Base-by-base conservation (phyloP, 345 rosid genomes). In the Clarkia xantiana region DNA sequence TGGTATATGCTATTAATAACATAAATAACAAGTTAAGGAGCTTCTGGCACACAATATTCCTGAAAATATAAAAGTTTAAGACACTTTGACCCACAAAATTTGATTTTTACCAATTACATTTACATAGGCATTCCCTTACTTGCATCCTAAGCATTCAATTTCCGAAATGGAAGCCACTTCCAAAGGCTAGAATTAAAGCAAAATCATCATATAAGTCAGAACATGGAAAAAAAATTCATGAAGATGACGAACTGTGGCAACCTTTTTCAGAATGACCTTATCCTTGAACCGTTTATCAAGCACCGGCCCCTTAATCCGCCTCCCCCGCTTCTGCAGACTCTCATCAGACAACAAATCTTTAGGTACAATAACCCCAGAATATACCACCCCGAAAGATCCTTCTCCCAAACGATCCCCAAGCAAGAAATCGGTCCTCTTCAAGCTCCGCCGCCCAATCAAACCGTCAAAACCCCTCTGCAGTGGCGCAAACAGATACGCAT, bases 321-420 rank as follows among this genome's bases (percentile, higher is more conserved):
- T 64, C 44, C 79, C 80, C 41, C 75, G 71, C 63, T 48, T 78
- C 52, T 56, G 61, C 47, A 53, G 62, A 18, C 56, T 65, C 45
- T 74, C 85, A 58, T 82, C 78, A 15, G 38, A 62, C 36, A 29
- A 57, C 20, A 57, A 71, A 54, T 67, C 73, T 62, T 77, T 81
- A 11, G 96, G 95, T 63, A 79, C 75, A 52, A 86, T 55, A 15
- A 66, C 76, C 8, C 98, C 98, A 17, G 80, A 71, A 56, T 91
- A 86, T 20, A 91, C 98, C 47, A 86, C 63, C 25, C 98, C 94
- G 57, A 86, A 91, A 23, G 94, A 83, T 57, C 96, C 98, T 78
- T 86, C 97, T 10, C 97, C 98, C 17, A 91, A 46, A 63, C 82
- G 86, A 49, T 83, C 74, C 12, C 77, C 77, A 36, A 91, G 53